Evolutionary conservation across 2,329 filamentous ascomycete genomes (phyloP).

Genomic region (Alternaria dauci): DNA sequence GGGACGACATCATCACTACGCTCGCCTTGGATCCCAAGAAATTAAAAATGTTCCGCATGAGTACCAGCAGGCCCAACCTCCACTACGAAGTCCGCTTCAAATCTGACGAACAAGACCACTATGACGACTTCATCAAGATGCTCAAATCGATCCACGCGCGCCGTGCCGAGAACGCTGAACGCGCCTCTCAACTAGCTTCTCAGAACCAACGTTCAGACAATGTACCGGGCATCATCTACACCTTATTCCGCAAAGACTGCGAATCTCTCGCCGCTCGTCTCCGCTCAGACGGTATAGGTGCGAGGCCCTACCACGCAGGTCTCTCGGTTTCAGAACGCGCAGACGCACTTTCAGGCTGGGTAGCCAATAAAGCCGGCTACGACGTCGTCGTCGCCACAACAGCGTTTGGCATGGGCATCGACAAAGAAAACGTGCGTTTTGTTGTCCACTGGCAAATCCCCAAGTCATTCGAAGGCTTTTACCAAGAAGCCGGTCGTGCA

Average conservation of each 20-base stretch:
- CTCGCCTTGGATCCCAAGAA: constrained; percentile 72
- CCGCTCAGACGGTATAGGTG: constrained; percentile 73
- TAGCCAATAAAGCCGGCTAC: constrained; percentile 76
- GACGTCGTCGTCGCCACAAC: constrained; percentile 95
- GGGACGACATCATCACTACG: constrained; percentile 81
- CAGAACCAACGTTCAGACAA: constrained; percentile 64
- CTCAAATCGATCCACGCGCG: constrained; percentile 76
- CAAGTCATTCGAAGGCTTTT: constrained; percentile 94
- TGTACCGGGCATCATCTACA: constrained; percentile 82
- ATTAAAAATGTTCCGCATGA: constrained; percentile 80
- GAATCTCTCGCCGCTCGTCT: constrained; percentile 73
- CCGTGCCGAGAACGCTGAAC: constrained; percentile 64
- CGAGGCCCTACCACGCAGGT: constrained; percentile 76
- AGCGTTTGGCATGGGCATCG: constrained; percentile 97
- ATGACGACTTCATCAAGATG: constrained; percentile 79
- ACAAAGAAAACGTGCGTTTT: constrained; percentile 93
- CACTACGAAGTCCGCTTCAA: constrained; percentile 91
- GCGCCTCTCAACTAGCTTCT: constrained; percentile 66
- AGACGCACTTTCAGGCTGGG: constrained; percentile 75
- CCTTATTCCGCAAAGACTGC: constrained; percentile 76
- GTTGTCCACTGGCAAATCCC: constrained; percentile 94
- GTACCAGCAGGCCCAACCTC: constrained; percentile 82
- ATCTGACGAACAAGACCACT: constrained; percentile 76
- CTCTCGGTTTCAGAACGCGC: constrained; percentile 72
- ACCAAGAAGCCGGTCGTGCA: constrained; percentile 92